These are phyloP conservation scores for Leptomonas seymouri DNA, from an alignment of 208 protist species.

Conservation along the genomic window DNA sequence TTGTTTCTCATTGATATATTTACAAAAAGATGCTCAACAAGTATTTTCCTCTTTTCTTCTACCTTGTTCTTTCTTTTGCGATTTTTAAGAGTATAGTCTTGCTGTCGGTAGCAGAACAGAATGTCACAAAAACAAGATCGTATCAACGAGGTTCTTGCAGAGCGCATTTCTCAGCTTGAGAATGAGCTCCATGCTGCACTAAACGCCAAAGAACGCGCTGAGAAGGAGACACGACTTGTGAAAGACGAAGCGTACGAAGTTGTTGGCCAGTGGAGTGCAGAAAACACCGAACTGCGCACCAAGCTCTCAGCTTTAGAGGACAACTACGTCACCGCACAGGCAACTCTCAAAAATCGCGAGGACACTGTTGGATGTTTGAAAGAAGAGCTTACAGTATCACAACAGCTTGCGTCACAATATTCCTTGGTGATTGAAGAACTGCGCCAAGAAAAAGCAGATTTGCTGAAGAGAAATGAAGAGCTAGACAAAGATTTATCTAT, in stretches of 20 bases:
- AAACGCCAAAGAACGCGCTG: constrained; percentile 43
- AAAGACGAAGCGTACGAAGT: constrained; percentile 73
- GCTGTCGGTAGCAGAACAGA: background rate
- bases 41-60: constrained; percentile 18
- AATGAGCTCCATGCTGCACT: constrained; percentile 45
- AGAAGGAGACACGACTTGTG: constrained; percentile 52
- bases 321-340: constrained; percentile 1
- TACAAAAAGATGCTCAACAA: too few species aligned
- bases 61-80: background rate
- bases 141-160: constrained; percentile 59
- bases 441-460: constrained; percentile 18
- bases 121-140: constrained; percentile 59
- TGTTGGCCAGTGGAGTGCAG: constrained; percentile 74
- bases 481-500: constrained; percentile 9
- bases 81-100: constrained; percentile 11
- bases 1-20: too few species aligned
- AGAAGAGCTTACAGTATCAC: constrained; percentile 26
- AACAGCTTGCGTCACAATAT: constrained; percentile 37
- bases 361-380: constrained; percentile 26
- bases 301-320: constrained; percentile 24
- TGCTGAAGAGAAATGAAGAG: constrained; percentile 23
- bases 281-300: constrained; percentile 45
- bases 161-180: constrained; percentile 79
- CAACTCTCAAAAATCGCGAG: constrained; percentile 19
- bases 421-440: constrained; percentile 15